Evolutionary conservation across 257 asterid species (phyloP).

Genomic region (Linaria vulgaris): DNA sequence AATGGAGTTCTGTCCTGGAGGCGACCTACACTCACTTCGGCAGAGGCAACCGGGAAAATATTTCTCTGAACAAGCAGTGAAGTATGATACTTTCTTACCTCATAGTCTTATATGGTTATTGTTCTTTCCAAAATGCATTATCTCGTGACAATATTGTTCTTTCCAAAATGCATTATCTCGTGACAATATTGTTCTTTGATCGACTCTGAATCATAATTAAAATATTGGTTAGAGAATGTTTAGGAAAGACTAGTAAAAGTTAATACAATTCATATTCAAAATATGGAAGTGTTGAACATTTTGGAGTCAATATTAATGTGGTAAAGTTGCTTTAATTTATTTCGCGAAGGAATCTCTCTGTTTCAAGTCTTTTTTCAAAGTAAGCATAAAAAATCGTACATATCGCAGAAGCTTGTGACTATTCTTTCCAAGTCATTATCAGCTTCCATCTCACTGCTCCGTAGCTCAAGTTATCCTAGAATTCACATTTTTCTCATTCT

Average conservation of each 20-base stretch:
- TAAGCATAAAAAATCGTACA: too few species aligned
- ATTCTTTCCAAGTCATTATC: neutral
- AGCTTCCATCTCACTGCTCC: too few species aligned
- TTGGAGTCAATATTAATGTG: slow-evolving; percentile 8
- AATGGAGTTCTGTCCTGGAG: slow-evolving; percentile 91
- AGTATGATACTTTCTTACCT: slow-evolving; percentile 47
- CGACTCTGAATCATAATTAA: slow-evolving; percentile 7
- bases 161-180: neutral
- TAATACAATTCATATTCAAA: slow-evolving; percentile 1
- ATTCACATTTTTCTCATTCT: too few species aligned
- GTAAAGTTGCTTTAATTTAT: neutral
- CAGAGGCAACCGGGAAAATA: slow-evolving; percentile 83
- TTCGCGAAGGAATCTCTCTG: neutral
- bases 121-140: slow-evolving; percentile 13
- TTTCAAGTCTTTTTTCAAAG: too few species aligned
- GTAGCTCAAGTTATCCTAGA: too few species aligned
- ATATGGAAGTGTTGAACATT: neutral
- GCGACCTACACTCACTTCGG: slow-evolving; percentile 75
- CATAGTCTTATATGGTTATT: slow-evolving; percentile 9
- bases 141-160: neutral
- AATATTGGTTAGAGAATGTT: slow-evolving; percentile 1
- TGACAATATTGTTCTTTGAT: neutral
- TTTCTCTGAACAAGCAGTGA: slow-evolving; percentile 82
- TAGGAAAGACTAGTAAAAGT: slow-evolving; percentile 5
- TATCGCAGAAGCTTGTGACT: too few species aligned